Evolutionary conservation across 148 eudicot species (phyloP).

Genomic region (Rhododendron williamsianum): DNA sequence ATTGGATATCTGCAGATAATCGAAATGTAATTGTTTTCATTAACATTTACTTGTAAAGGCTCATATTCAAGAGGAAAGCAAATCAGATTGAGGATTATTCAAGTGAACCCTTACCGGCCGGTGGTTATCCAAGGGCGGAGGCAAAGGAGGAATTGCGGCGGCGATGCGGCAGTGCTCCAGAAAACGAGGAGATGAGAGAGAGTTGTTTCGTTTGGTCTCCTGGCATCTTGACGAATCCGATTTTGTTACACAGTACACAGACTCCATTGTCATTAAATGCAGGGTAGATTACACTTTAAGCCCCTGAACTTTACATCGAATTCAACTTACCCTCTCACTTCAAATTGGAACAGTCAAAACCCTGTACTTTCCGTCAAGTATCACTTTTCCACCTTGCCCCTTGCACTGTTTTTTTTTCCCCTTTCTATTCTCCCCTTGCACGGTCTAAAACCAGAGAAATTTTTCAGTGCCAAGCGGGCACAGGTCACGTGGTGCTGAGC

Average conservation of each 20-base stretch:
- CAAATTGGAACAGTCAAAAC: background rate
- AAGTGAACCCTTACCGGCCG: background rate
- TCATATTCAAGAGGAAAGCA: background rate
- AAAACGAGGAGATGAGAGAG: background rate
- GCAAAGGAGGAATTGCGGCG: background rate
- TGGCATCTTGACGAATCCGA: background rate
- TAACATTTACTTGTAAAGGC: background rate
- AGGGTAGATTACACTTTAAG: background rate
- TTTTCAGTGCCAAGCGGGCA: too few relatives aligned
- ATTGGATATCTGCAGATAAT: background rate
- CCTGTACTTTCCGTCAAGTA: background rate
- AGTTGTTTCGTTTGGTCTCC: too few relatives aligned
- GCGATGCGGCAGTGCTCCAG: background rate
- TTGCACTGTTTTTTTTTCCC: too few relatives aligned
- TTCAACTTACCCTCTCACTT: background rate
- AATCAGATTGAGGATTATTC: background rate
- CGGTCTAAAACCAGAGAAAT: too few relatives aligned
- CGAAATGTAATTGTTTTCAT: background rate
- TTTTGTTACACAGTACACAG: background rate
- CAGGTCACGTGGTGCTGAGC: too few relatives aligned
- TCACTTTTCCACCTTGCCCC: background rate
- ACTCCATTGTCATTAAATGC: background rate
- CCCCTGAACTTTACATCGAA: background rate
- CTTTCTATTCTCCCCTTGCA: too few relatives aligned
- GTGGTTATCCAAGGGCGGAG: background rate